phyloP scores from a whole-genome alignment of 164 flowering plant species.

The Vitis labrusca region DNA sequence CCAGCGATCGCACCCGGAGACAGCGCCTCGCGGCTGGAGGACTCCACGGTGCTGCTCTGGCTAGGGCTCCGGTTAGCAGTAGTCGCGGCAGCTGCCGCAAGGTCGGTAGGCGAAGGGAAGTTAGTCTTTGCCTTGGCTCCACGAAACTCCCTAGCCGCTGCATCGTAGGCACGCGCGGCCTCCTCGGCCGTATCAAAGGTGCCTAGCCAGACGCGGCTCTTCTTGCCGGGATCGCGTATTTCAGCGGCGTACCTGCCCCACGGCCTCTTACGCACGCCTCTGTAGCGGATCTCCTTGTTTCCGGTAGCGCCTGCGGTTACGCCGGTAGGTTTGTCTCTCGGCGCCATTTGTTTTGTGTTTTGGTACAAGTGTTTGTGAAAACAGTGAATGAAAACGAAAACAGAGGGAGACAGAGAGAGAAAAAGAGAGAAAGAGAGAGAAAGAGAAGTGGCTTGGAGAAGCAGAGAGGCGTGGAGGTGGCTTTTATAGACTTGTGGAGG shows the following conservation, averaged over 20 bases:
- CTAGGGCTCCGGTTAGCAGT: constrained; percentile 44
- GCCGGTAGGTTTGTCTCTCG: constrained; percentile 26
- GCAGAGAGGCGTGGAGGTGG: neutral
- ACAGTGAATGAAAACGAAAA: too few relatives aligned
- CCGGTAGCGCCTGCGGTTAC: constrained; percentile 3
- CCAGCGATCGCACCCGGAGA: neutral
- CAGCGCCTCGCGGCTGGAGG: constrained; percentile 37
- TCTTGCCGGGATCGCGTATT: constrained; percentile 75
- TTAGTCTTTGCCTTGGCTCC: constrained; percentile 72
- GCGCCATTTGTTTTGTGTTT: constrained; percentile 37
- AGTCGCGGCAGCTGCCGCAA: neutral
- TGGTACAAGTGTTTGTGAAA: neutral
- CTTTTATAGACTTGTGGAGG: constrained; percentile 1
- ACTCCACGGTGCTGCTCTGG: constrained; percentile 76
- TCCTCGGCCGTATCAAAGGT: constrained; percentile 74
- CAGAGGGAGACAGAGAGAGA: neutral
- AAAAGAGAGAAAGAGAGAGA: neutral
- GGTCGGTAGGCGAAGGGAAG: constrained; percentile 32
- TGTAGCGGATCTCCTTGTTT: constrained; percentile 47
- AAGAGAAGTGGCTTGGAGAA: neutral
- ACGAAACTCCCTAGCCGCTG: constrained; percentile 70
- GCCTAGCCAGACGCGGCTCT: constrained; percentile 79
- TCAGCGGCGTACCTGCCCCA: constrained; percentile 89
- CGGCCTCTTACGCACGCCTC: constrained; percentile 80
- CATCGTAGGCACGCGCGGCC: constrained; percentile 71